A percentile compares a stretch with the other conserved stretches of the same genome.
Evolutionary conservation across 1,284 basidiomycete species (phyloP).

Genomic region (Ustilago shanxiensis): DNA sequence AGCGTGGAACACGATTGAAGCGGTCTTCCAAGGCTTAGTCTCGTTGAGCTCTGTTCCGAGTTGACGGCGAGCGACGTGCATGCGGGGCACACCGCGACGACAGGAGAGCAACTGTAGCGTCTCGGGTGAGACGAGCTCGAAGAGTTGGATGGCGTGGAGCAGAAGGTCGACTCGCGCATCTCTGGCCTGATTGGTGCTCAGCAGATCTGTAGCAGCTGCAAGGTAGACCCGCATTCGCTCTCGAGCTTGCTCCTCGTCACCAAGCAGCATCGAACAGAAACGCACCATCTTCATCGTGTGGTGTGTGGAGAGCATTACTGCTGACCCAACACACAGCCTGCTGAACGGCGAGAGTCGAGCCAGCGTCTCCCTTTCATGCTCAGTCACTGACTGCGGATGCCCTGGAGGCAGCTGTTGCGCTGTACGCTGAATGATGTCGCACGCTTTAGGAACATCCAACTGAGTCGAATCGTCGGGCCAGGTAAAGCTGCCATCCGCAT

Average conservation of each 20-base stretch:
- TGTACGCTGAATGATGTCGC: conserved; percentile 13
- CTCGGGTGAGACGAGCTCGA: conserved; percentile 22
- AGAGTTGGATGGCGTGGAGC: conserved; percentile 25
- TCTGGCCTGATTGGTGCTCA: conserved; percentile 17
- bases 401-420: conserved; percentile 4
- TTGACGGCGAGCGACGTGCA: conserved; percentile 17
- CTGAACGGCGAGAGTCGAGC: conserved; percentile 20
- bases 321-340: conserved; percentile 25
- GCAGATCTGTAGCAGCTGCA: conserved; percentile 14
- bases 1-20: conserved; percentile 16
- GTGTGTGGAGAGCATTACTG: conserved; percentile 20
- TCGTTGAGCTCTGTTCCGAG: conserved; percentile 14
- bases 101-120: conserved; percentile 28
- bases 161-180: conserved; percentile 26
- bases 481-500: neutral
- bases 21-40: conserved; percentile 13
- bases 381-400: conserved; percentile 2
- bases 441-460: conserved; percentile 4
- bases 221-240: conserved; percentile 14
- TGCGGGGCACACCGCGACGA: conserved; percentile 21
- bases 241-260: conserved; percentile 16
- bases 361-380: conserved; percentile 1
- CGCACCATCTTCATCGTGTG: conserved; percentile 28
- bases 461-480: conserved; percentile 15
- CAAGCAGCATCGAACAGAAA: conserved; percentile 24